A percentile compares a stretch with the other conserved stretches of the same genome.
Evolutionary conservation across 2,329 filamentous ascomycete genomes (phyloP).

Genomic region (Fusarium sp.): DNA sequence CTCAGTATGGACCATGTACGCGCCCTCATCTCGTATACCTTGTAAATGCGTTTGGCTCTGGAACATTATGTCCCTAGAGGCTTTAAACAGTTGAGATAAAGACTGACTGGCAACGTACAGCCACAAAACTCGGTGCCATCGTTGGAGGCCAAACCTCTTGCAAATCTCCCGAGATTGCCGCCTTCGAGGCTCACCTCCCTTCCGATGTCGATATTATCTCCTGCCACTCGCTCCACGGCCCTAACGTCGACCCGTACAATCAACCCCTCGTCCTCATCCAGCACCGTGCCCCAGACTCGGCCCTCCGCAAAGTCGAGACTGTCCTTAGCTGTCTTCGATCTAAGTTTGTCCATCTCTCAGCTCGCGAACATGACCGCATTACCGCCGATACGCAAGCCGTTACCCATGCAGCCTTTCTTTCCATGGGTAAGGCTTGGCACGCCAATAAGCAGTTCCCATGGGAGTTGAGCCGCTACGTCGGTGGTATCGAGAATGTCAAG

Average conservation of each 20-base stretch:
- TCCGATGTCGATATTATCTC: conserved; percentile 92
- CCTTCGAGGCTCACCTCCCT: conserved; percentile 91
- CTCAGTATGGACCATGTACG: conserved; percentile 90
- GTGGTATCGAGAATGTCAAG: conserved; percentile 98
- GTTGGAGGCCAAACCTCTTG: conserved; percentile 98
- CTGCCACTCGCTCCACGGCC: conserved; percentile 96
- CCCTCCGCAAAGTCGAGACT: conserved; percentile 81
- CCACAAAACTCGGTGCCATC: conserved; percentile 94
- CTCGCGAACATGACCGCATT: conserved; percentile 92
- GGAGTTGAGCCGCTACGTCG: conserved; percentile 95
- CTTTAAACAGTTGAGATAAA: neutral
- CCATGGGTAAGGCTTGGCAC: conserved; percentile 98
- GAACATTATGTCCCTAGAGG: neutral
- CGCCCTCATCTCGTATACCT: conserved; percentile 28
- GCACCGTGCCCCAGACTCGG: conserved; percentile 84
- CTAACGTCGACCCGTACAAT: conserved; percentile 86
- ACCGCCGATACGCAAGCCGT: conserved; percentile 98
- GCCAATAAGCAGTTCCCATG: conserved; percentile 96
- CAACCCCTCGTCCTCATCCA: conserved; percentile 95
- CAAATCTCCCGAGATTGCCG: conserved; percentile 95
- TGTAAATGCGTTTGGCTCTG: conserved; percentile 28
- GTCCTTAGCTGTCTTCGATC: conserved; percentile 87
- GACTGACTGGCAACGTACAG: conserved; percentile 60
- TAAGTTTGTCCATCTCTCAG: conserved; percentile 88
- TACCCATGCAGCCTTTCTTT: conserved; percentile 95